phyloP scores from a whole-genome alignment of 2,329 filamentous ascomycete species.

The Drechslera avenae region DNA sequence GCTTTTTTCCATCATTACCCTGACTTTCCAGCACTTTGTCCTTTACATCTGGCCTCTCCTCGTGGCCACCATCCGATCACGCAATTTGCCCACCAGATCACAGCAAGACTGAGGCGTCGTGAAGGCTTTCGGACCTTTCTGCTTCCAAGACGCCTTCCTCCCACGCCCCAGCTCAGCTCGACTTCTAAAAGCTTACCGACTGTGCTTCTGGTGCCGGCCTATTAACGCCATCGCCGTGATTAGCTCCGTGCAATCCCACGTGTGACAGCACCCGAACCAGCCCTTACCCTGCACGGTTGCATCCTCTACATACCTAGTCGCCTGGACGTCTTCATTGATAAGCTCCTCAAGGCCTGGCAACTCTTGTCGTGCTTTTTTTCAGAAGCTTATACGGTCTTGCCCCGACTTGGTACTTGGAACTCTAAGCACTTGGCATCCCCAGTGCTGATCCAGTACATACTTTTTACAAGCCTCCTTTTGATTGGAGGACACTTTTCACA shows the following conservation, averaged over 20 bases:
- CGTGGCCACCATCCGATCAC: constrained; percentile 5
- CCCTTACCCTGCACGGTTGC: constrained; percentile 13
- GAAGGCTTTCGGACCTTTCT: constrained; percentile 8
- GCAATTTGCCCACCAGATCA: constrained; percentile 1
- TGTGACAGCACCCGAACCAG: constrained; percentile 9
- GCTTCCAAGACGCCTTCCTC: constrained; percentile 8
- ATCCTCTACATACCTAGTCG: constrained; percentile 17
- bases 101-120: constrained; percentile 2
- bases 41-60: background rate
- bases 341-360: constrained; percentile 31
- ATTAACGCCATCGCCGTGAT: background rate
- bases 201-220: constrained; percentile 2
- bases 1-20: constrained; percentile 5
- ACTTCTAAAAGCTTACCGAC: constrained; percentile 15
- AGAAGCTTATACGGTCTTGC: constrained; percentile 37
- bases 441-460: constrained; percentile 13
- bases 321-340: constrained; percentile 29
- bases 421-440: constrained; percentile 19
- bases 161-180: constrained; percentile 8
- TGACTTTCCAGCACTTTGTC: constrained; percentile 1
- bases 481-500: background rate
- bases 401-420: constrained; percentile 8
- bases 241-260: constrained; percentile 1
- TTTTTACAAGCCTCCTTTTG: background rate
- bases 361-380: constrained; percentile 28